Base-by-base conservation (phyloP, 2,329 filamentous ascomycete genomes). In the Exophiala sp. region DNA sequence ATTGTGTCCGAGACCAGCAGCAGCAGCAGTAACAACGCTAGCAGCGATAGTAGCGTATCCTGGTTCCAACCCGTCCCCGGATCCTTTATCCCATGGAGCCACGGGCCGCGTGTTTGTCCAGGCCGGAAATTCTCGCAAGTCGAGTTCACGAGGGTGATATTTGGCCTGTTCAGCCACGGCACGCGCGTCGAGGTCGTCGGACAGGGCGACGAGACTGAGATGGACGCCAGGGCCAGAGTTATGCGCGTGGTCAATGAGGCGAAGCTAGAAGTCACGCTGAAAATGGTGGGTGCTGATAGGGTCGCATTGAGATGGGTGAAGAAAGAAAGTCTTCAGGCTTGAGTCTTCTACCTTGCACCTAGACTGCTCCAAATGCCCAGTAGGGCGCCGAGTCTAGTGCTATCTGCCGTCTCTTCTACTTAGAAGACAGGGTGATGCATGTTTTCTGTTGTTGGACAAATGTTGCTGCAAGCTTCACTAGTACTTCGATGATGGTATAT, bases 1-100 rank as follows among this genome's bases (percentile, higher is more conserved):
- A 76, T 86, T 29, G 34, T 44, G 24, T 54, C 47, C 1, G 46
- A 41, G 5, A 38, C 2, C 10, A 38, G 35, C 35, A 3, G 14
- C 20, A 21, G 3, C 39, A 41, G 5, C 9, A 10, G n/a, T 11
- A 20, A 41, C 18, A 74, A 70, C n/a, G 16, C 2, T 18, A 55
- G 61, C 3, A 65, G 73, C 5, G 68, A 69, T 20, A 82, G 80
- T 44, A 86, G 87, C 20, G 16, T 24, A 14, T 14, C n/a, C 6
- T 40, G 53, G n/a, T 44, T 70, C 44, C 65, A 68, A 12, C 57
- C 62, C 8, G 29, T 42, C 2, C 47, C 55, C 3, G 63, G 63
- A 9, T 52, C 52, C 3, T 69, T 60, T 47, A 43, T 69, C 18
- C 62, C 68, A 3, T 72, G 68, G 68, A 54, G 59, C 3, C 53